These are phyloP conservation scores for Phytopythium delawarense DNA, from an alignment of 352 stramenopile genomes.

Conservation along the genomic window DNA sequence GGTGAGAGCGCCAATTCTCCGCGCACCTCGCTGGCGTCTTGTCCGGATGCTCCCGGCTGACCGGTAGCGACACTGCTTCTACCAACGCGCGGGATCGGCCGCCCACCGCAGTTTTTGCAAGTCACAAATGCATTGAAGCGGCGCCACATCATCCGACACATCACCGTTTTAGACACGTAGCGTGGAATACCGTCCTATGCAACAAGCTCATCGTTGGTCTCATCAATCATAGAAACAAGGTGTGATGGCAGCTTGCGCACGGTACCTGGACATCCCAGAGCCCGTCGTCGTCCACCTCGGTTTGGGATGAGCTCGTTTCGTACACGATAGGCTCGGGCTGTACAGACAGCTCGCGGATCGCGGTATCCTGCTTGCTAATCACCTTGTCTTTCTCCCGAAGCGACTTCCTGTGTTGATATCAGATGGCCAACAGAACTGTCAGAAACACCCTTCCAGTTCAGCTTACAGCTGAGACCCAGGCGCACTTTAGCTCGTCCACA, in stretches of 20 bases:
- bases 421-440: neutral
- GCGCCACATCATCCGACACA: slow-evolving; percentile 51
- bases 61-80: neutral
- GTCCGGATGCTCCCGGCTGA: neutral
- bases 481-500: slow-evolving; percentile 55
- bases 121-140: slow-evolving; percentile 65
- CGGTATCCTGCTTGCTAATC: slow-evolving; percentile 36
- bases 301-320: slow-evolving; percentile 35
- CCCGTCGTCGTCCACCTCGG: slow-evolving; percentile 64
- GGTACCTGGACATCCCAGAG: slow-evolving; percentile 52
- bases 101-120: slow-evolving; percentile 65
- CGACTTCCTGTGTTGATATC: slow-evolving; percentile 13
- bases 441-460: neutral
- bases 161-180: slow-evolving; percentile 47
- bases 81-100: slow-evolving; percentile 26
- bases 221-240: too few species aligned
- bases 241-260: neutral
- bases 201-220: neutral
- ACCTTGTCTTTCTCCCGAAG: slow-evolving; percentile 52
- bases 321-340: slow-evolving; percentile 14
- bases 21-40: slow-evolving; percentile 16
- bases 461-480: neutral
- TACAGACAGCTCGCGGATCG: slow-evolving; percentile 40
- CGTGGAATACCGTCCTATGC: slow-evolving; percentile 50
- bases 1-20: too few species aligned